Base-by-base conservation (phyloP, 2,329 filamentous ascomycete genomes). In the Neocatenulostroma microsporum region DNA sequence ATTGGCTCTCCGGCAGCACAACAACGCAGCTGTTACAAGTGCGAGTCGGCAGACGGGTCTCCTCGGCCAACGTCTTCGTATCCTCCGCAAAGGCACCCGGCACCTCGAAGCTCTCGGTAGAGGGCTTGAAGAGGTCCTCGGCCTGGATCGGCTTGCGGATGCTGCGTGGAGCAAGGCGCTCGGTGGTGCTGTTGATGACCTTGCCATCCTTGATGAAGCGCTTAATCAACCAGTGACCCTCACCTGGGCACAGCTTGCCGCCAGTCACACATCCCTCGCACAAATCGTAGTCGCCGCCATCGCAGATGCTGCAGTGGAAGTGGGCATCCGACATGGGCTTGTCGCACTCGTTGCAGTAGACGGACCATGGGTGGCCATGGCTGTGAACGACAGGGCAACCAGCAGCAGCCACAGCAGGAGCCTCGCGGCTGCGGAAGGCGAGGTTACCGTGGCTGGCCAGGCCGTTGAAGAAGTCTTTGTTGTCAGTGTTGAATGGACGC, bases 281-380 rank as follows among this genome's bases (percentile, higher is more conserved):
- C 20, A 98, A 75, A 56, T 98, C 91, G 54, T 88, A 98, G 61
- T 98, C 91, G 26, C 89, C 91, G 39, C 82, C 77, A 47, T 96
- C 86, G 58, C 91, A 98, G 40, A 83, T 84, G 48, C 84, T 84
- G 70, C 93, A 98, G 66, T 98, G 91, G 62, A 84, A 98, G 63
- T 98, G 89, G 34, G 78, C 75, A 50, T 86, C 79, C 19, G 81
- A 75, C 53, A 95, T 86, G 27, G 79, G 76, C 43, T 69, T 70
- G 49, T 86, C 82, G 63, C 91, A 98, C 58, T 77, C 74, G 67
- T 98, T 96, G 75, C 91, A 98, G 69, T 84, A 94, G 29, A 98
- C 87, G 10, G 84, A 83, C 63, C 88, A 94, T 55, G 55, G 30
- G 58, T 61, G 34, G 56, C 50, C 20, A 58, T 59, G 31, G 50